Evolutionary conservation across 768 basidiomycete genomes (phyloP).

Genomic region (Psilocybe cyanescens): DNA sequence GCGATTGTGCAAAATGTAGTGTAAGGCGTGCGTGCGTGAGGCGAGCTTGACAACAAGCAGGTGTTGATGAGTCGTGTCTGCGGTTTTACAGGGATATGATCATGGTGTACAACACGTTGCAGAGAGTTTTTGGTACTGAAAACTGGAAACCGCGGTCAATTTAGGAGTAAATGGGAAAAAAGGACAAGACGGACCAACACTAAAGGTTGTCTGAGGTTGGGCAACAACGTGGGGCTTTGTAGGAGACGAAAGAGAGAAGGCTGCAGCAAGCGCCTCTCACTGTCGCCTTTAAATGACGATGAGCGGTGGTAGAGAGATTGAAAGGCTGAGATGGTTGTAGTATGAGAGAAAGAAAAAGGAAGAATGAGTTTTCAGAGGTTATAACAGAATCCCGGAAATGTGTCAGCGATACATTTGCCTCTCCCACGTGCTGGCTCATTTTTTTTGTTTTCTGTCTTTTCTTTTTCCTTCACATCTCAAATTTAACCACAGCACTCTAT

Average conservation of each 20-base stretch:
- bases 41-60: slow-evolving; percentile 25
- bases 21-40: slow-evolving; percentile 20
- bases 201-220: slow-evolving; percentile 11
- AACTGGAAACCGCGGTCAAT: slow-evolving; percentile 2
- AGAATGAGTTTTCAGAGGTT: slow-evolving; percentile 13
- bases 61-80: slow-evolving; percentile 30
- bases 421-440: slow-evolving; percentile 17
- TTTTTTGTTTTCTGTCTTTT: background rate
- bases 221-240: slow-evolving; percentile 10
- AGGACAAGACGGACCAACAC: slow-evolving; percentile 10
- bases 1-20: slow-evolving; percentile 24
- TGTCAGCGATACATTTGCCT: slow-evolving; percentile 24
- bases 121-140: slow-evolving; percentile 27
- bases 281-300: slow-evolving; percentile 29
- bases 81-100: slow-evolving; percentile 45
- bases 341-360: slow-evolving; percentile 27
- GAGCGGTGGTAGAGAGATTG: slow-evolving; percentile 5
- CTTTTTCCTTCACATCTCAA: background rate
- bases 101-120: slow-evolving; percentile 46
- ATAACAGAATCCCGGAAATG: slow-evolving; percentile 17
- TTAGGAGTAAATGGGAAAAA: slow-evolving; percentile 4
- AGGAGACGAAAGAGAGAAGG: slow-evolving; percentile 23
- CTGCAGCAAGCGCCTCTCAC: slow-evolving; percentile 29
- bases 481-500: background rate
- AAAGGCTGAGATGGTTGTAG: slow-evolving; percentile 29